These are phyloP conservation scores for Thermochaetoides thermophila DNA, from an alignment of 495 filamentous ascomycete genomes.

Conservation along the genomic window DNA sequence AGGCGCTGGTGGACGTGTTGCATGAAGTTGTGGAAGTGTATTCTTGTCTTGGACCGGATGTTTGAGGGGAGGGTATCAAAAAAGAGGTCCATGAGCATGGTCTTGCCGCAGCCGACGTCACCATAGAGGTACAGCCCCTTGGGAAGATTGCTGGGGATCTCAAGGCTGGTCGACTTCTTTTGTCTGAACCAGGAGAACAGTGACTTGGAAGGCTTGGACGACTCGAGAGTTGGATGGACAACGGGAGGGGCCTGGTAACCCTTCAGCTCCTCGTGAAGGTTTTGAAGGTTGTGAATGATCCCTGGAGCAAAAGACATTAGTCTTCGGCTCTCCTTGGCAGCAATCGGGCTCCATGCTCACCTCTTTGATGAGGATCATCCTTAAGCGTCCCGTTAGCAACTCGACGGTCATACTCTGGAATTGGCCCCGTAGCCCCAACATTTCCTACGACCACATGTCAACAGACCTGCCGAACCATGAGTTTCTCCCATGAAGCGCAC, in stretches of 20 bases:
- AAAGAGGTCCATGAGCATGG: conserved; percentile 99
- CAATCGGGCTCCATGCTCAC: conserved; percentile 27
- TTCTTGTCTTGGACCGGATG: conserved; percentile 76
- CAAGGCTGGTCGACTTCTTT: conserved; percentile 19
- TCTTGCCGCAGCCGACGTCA: conserved; percentile 95
- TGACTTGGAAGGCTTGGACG: conserved; percentile 50
- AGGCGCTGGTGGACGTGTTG: conserved; percentile 90
- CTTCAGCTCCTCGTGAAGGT: conserved; percentile 71
- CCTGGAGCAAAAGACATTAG: conserved; percentile 27
- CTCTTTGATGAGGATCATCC: conserved; percentile 84
- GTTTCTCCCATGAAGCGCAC: conserved; percentile 5
- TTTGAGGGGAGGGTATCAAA: conserved; percentile 79
- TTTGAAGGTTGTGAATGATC: conserved; percentile 77
- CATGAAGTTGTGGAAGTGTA: conserved; percentile 99
- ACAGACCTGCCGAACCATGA: neutral
- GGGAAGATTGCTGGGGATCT: conserved; percentile 57
- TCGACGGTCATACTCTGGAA: conserved; percentile 74
- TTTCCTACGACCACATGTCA: conserved; percentile 8
- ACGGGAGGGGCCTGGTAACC: conserved; percentile 59
- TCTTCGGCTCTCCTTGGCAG: neutral
- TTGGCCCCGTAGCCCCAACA: conserved; percentile 44
- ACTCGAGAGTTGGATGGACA: conserved; percentile 61
- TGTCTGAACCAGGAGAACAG: conserved; percentile 53
- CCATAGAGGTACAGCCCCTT: conserved; percentile 91
- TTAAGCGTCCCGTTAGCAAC: conserved; percentile 55